These are phyloP conservation scores for Eurotiales sp. DNA, from an alignment of 2,329 filamentous ascomycete genomes.

Conservation along the genomic window DNA sequence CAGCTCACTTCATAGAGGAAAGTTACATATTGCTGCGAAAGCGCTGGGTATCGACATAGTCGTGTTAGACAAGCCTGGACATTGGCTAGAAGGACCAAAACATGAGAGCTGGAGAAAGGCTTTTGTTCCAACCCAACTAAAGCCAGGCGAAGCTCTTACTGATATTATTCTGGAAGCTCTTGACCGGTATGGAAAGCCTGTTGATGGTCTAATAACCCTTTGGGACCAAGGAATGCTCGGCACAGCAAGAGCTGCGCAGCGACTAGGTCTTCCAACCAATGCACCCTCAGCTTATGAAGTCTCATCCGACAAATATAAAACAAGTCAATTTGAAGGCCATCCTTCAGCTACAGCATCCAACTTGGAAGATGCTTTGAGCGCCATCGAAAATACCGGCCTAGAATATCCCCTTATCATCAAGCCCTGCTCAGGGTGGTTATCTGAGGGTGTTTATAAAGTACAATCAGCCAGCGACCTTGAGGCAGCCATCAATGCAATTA, in stretches of 20 bases:
- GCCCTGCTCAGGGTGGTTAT: slow-evolving; percentile 32
- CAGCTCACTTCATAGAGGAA: not conserved
- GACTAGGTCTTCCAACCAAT: slow-evolving; percentile 31
- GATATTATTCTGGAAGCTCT: slow-evolving; percentile 30
- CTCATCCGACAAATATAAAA: slow-evolving; percentile 30
- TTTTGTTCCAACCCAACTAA: slow-evolving; percentile 30
- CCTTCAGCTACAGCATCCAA: slow-evolving; percentile 3
- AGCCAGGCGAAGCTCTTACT: slow-evolving; percentile 22
- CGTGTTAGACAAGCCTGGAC: slow-evolving; percentile 34
- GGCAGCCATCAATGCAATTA: slow-evolving; percentile 21
- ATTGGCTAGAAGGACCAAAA: slow-evolving; percentile 36
- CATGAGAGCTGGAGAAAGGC: slow-evolving; percentile 25
- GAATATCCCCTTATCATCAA: slow-evolving; percentile 36
- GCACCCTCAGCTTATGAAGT: slow-evolving; percentile 25
- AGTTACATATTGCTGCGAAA: slow-evolving; percentile 22
- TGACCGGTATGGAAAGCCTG: slow-evolving; percentile 16
- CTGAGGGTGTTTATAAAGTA: slow-evolving; percentile 32
- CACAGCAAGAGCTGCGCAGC: slow-evolving; percentile 29
- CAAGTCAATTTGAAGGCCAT: slow-evolving; percentile 21
- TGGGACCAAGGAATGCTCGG: slow-evolving; percentile 27
- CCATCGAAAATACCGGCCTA: not conserved
- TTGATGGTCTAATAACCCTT: slow-evolving; percentile 38
- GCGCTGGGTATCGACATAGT: slow-evolving; percentile 37
- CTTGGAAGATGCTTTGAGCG: slow-evolving; percentile 9
- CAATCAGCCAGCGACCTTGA: slow-evolving; percentile 24